Evolutionary conservation across 1,139 yeast species (phyloP).

Genomic region (Scheffersomyces quercinus): DNA sequence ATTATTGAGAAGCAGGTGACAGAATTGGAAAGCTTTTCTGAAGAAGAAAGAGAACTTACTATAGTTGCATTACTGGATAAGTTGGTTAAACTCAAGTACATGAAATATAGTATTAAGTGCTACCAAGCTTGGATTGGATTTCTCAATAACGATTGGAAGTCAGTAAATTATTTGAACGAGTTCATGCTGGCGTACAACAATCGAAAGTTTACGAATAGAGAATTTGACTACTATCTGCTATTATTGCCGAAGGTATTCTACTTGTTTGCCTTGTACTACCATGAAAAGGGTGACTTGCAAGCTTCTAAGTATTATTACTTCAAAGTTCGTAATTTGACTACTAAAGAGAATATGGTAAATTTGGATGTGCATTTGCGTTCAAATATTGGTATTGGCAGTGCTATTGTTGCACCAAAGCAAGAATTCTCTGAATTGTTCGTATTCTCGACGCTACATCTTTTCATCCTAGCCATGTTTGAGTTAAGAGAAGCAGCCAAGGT

Average conservation of each 20-base stretch:
- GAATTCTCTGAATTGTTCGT: slow-evolving; percentile 27
- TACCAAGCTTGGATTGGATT: slow-evolving; percentile 38
- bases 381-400: slow-evolving; percentile 23
- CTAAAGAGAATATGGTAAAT: background rate
- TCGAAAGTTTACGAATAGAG: slow-evolving; percentile 31
- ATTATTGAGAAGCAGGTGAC: slow-evolving; percentile 28
- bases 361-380: background rate
- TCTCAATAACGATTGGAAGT: slow-evolving; percentile 25
- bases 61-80: slow-evolving; percentile 19
- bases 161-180: slow-evolving; percentile 25
- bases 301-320: slow-evolving; percentile 40
- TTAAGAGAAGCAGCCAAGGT: slow-evolving; percentile 9
- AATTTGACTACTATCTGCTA: slow-evolving; percentile 29
- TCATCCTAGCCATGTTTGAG: slow-evolving; percentile 27
- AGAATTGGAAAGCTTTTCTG: slow-evolving; percentile 14
- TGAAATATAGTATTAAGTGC: slow-evolving; percentile 25
- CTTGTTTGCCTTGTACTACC: slow-evolving; percentile 39
- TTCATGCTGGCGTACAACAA: slow-evolving; percentile 36
- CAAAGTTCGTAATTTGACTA: slow-evolving; percentile 24
- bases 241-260: slow-evolving; percentile 37
- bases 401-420: slow-evolving; percentile 12
- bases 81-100: slow-evolving; percentile 22
- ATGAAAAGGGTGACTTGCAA: slow-evolving; percentile 32
- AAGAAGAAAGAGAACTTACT: slow-evolving; percentile 15
- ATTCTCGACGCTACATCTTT: slow-evolving; percentile 26